A percentile compares a stretch with the other conserved stretches of the same genome.
These are phyloP conservation scores for Trypanosoma boissoni DNA, from an alignment of 208 protist species.

Conservation along the genomic window DNA sequence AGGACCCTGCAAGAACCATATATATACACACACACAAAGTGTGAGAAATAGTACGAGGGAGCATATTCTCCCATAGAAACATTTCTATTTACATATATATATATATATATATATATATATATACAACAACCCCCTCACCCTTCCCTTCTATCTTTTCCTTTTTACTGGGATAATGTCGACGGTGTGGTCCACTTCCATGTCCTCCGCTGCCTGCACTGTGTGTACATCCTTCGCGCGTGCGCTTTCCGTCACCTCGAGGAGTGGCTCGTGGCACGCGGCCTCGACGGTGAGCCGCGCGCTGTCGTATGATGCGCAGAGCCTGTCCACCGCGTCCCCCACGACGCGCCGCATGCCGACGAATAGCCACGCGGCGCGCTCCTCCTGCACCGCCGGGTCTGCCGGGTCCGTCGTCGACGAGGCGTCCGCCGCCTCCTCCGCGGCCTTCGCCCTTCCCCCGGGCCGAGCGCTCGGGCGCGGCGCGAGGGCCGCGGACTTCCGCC, in stretches of 20 bases:
- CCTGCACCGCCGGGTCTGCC: slow-evolving; percentile 10
- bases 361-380: slow-evolving; percentile 30
- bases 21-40: too few species aligned
- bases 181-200: slow-evolving; percentile 55
- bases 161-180: slow-evolving; percentile 43
- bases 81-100: too few species aligned
- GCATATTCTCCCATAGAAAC: too few species aligned
- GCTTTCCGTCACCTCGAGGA: slow-evolving; percentile 46
- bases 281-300: slow-evolving; percentile 38
- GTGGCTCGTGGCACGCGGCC: slow-evolving; percentile 45
- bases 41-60: too few species aligned
- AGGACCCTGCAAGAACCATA: too few species aligned
- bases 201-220: slow-evolving; percentile 41
- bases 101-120: too few species aligned
- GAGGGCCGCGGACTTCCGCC: neutral
- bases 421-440: slow-evolving; percentile 2
- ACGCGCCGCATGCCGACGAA: slow-evolving; percentile 22
- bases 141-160: slow-evolving; percentile 12
- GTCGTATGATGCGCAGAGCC: slow-evolving; percentile 15
- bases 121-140: too few species aligned
- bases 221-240: slow-evolving; percentile 41
- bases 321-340: slow-evolving; percentile 14
- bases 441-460: neutral
- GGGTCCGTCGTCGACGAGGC: neutral
- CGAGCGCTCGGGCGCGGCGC: neutral